phyloP scores from a whole-genome alignment of 1,284 basidiomycete species.

The Cryptococcus amylolentus region DNA sequence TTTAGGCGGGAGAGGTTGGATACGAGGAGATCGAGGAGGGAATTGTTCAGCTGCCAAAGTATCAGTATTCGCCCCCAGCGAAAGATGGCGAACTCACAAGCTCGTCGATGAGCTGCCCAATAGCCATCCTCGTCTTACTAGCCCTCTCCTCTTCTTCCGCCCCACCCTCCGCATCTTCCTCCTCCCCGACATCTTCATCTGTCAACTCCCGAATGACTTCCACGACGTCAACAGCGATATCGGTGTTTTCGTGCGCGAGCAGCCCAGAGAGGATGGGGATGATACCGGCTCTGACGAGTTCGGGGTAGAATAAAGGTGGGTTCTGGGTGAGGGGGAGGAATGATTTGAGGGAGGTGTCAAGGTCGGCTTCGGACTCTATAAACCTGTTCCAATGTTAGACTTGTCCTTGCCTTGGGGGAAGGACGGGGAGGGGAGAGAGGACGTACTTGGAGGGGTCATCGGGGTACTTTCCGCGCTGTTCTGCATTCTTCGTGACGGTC shows the following conservation, averaged over 20 bases:
- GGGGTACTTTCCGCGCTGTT: conserved; percentile 86
- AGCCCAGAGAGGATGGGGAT: conserved; percentile 68
- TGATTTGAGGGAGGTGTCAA: conserved; percentile 80
- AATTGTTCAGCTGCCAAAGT: conserved; percentile 63
- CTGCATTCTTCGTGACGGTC: conserved; percentile 86
- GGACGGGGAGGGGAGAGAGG: background rate
- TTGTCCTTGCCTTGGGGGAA: background rate
- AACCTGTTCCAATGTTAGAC: conserved; percentile 60
- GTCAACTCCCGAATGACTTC: conserved; percentile 90
- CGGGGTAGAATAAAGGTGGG: conserved; percentile 79
- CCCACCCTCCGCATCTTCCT: conserved; percentile 66
- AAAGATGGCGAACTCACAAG: conserved; percentile 58
- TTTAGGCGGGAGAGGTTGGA: conserved; percentile 81
- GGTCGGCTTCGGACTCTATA: conserved; percentile 95
- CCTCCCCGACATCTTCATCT: conserved; percentile 88
- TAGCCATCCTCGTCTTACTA: conserved; percentile 45
- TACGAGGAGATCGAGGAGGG: conserved; percentile 81
- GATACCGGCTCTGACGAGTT: conserved; percentile 73
- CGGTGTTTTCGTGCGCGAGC: conserved; percentile 86
- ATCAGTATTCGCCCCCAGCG: background rate
- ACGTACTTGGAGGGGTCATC: conserved; percentile 82
- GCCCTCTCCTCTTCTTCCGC: conserved; percentile 57
- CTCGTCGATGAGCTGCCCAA: conserved; percentile 69
- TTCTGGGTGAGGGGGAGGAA: conserved; percentile 85
- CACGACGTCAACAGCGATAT: conserved; percentile 88